Percentiles rank a stretch among this genome's conserved stretches.
These are phyloP conservation scores for Umbelopsis vinacea DNA, from an alignment of 192 early-diverging fungal species.

Conservation along the genomic window DNA sequence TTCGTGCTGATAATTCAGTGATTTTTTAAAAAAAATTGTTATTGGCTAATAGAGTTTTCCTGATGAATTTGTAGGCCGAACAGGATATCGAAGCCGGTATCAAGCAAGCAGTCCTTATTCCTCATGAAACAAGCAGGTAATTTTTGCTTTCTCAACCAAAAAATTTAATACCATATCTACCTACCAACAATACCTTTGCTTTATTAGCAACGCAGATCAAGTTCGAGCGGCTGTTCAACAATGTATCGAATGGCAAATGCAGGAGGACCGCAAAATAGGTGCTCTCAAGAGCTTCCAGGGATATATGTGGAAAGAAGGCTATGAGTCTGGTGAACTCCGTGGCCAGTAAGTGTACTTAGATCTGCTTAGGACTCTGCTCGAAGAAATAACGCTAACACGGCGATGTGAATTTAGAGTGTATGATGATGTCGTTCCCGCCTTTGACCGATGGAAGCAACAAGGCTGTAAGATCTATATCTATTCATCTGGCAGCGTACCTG, in stretches of 20 bases:
- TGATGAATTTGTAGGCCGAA: slow-evolving; percentile 35
- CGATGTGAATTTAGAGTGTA: slow-evolving; percentile 64
- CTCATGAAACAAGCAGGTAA: slow-evolving; percentile 43
- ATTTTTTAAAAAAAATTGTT: too few relatives aligned
- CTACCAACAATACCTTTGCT: not conserved
- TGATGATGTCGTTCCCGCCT: slow-evolving; percentile 81
- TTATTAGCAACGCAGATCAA: slow-evolving; percentile 45
- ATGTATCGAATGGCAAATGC: slow-evolving; percentile 87
- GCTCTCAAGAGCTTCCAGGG: slow-evolving; percentile 92
- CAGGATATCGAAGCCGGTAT: slow-evolving; percentile 52
- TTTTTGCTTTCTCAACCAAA: slow-evolving; percentile 3
- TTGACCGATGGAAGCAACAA: slow-evolving; percentile 68
- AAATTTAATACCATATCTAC: not conserved
- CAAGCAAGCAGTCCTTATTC: slow-evolving; percentile 46
- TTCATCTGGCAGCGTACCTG: slow-evolving; percentile 92
- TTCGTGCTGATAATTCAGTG: not conserved
- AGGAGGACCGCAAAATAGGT: slow-evolving; percentile 85
- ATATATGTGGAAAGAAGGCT: slow-evolving; percentile 95
- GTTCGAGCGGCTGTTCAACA: slow-evolving; percentile 59
- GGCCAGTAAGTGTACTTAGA: slow-evolving; percentile 63
- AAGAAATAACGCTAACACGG: not conserved
- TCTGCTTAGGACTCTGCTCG: not conserved
- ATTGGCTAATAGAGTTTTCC: too few relatives aligned
- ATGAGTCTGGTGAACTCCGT: slow-evolving; percentile 71
- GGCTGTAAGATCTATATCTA: slow-evolving; percentile 87